These are phyloP conservation scores for Bryoerythrophyllum caledonicum DNA, from an alignment of 225 moss, liverwort and hornwort species.

Conservation along the genomic window DNA sequence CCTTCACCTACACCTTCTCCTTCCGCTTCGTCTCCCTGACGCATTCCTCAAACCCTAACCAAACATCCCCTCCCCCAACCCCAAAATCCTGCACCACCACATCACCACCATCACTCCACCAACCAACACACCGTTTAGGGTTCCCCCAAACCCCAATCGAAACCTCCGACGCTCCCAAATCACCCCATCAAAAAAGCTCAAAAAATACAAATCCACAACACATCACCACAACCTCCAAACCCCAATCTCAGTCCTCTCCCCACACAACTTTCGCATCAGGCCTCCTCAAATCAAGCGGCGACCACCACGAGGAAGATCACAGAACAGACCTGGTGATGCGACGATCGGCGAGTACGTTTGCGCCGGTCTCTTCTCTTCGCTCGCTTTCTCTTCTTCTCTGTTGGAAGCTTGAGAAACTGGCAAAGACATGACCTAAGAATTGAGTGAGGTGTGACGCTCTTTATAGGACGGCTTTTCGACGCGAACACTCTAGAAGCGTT, in stretches of 20 bases:
- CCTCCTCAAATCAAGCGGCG: neutral
- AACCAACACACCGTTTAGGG: slow-evolving; percentile 7
- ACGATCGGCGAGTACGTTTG: neutral
- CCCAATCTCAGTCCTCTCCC: neutral
- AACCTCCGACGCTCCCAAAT: neutral
- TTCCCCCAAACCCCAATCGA: neutral
- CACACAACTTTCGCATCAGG: neutral
- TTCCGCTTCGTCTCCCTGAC: slow-evolving; percentile 21
- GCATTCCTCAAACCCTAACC: slow-evolving; percentile 31
- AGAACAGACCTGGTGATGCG: slow-evolving; percentile 1
- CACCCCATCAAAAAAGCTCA: neutral
- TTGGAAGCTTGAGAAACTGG: neutral
- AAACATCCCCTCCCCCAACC: slow-evolving; percentile 10
- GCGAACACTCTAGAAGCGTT: slow-evolving; percentile 16
- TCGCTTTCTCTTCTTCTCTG: neutral
- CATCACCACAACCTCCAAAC: neutral
- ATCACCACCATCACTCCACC: neutral
- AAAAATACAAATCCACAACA: neutral
- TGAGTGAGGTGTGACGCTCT: neutral
- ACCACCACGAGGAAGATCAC: neutral
- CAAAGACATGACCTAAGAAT: neutral
- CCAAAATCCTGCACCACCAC: slow-evolving; percentile 23
- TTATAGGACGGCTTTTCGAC: neutral
- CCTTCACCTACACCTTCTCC: slow-evolving; percentile 30
- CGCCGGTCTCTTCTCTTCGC: neutral